Conservation (phyloP, 2,329 filamentous ascomycete species). For the Paecilomyces formosus region DNA sequence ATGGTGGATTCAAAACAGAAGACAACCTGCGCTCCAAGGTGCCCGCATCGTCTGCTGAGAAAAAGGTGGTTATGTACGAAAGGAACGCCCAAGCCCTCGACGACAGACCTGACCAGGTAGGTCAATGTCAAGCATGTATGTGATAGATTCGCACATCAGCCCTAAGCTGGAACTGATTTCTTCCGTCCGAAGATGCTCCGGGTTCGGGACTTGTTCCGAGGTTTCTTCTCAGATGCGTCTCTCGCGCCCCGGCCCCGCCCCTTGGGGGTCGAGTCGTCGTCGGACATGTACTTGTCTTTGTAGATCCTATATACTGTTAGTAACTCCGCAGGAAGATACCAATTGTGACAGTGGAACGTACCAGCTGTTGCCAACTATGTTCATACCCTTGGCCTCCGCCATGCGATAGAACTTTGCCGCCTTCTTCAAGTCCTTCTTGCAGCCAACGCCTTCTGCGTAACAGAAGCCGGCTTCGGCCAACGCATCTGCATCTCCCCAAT, state of each 20-base stretch:
- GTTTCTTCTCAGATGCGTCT: slow-evolving; percentile 54
- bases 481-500: slow-evolving; percentile 92
- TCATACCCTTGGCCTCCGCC: slow-evolving; percentile 89
- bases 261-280: slow-evolving; percentile 42
- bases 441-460: slow-evolving; percentile 87
- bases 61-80: background rate
- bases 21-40: background rate
- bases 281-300: slow-evolving; percentile 82
- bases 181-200: slow-evolving; percentile 65
- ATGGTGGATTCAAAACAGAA: slow-evolving; percentile 1
- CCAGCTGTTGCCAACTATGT: slow-evolving; percentile 98
- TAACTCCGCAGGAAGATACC: background rate
- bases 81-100: background rate
- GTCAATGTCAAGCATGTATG: background rate
- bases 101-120: background rate
- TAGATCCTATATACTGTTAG: slow-evolving; percentile 63
- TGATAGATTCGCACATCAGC: background rate
- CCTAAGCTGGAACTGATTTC: slow-evolving; percentile 25
- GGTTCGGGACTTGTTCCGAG: slow-evolving; percentile 67
- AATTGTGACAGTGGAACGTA: slow-evolving; percentile 40
- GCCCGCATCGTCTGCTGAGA: background rate
- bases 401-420: slow-evolving; percentile 83
- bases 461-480: slow-evolving; percentile 92
- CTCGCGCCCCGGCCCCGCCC: slow-evolving; percentile 25
- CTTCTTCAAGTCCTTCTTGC: slow-evolving; percentile 93